These are phyloP conservation scores for Hygrocybe punicea DNA, from an alignment of 768 basidiomycete species.

Conservation along the genomic window DNA sequence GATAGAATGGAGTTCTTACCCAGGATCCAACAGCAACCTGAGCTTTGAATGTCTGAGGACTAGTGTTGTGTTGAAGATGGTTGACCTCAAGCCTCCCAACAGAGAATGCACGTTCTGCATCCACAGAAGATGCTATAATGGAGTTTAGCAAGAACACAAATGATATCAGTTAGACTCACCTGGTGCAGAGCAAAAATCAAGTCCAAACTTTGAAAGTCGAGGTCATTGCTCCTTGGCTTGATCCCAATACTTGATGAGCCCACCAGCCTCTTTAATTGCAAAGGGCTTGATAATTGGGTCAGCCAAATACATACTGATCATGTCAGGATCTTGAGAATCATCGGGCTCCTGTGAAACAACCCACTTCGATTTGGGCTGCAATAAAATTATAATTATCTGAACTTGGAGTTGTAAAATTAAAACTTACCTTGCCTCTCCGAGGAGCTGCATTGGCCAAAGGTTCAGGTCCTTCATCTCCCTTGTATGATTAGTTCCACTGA, in stretches of 20 bases:
- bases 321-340: background rate
- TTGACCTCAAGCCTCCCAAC: conserved; percentile 29
- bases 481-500: background rate
- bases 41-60: conserved; percentile 34
- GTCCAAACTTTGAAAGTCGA: background rate
- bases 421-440: background rate
- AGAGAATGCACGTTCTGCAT: conserved; percentile 39
- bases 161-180: background rate
- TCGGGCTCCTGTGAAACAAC: background rate
- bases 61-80: conserved; percentile 33
- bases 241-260: background rate
- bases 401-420: background rate
- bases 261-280: background rate
- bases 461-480: background rate
- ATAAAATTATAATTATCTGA: background rate
- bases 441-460: background rate
- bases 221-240: background rate
- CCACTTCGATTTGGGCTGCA: background rate
- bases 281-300: background rate
- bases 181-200: background rate
- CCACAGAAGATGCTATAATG: conserved; percentile 24
- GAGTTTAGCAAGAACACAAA: background rate
- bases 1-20: conserved; percentile 19
- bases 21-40: conserved; percentile 32
- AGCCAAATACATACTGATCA: background rate